Evolutionary conservation across 129 eudicot species (phyloP).

Genomic region (Oenanthe sinensis): DNA sequence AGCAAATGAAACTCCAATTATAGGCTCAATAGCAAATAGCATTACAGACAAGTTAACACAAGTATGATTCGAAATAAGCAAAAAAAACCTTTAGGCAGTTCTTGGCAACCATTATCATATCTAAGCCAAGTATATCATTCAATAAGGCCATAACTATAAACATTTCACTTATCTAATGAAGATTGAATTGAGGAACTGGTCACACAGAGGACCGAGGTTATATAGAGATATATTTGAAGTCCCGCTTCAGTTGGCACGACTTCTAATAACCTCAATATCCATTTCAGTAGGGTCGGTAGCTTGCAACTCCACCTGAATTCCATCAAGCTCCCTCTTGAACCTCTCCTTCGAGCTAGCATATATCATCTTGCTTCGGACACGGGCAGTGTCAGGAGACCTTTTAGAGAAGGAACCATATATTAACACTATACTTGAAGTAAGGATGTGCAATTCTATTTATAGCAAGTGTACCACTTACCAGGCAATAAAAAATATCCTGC

Average conservation of each 20-base stretch:
- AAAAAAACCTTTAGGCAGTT: background rate
- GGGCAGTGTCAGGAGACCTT: conserved; percentile 58
- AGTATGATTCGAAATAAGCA: background rate
- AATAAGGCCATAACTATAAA: background rate
- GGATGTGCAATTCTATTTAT: too few relatives aligned
- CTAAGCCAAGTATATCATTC: background rate
- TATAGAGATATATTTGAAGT: background rate
- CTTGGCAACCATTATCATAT: conserved; percentile 6
- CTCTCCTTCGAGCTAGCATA: conserved; percentile 75
- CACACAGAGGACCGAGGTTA: background rate
- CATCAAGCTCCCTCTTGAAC: conserved; percentile 85
- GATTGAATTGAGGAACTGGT: conserved; percentile 11
- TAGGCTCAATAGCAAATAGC: background rate
- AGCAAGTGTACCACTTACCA: conserved; percentile 28
- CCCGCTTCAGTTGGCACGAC: conserved; percentile 17
- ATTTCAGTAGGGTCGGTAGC: conserved; percentile 76
- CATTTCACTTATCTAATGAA: background rate
- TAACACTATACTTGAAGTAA: background rate
- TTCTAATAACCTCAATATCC: conserved; percentile 63
- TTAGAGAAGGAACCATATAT: background rate
- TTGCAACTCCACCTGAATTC: conserved; percentile 75
- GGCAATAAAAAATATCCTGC: conserved; percentile 66
- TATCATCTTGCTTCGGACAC: conserved; percentile 66
- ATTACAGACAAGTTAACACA: background rate
- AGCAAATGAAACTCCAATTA: background rate